Evolutionary conservation across 495 filamentous ascomycete species (phyloP).

Genomic region (Podospora pseudoanserina): DNA sequence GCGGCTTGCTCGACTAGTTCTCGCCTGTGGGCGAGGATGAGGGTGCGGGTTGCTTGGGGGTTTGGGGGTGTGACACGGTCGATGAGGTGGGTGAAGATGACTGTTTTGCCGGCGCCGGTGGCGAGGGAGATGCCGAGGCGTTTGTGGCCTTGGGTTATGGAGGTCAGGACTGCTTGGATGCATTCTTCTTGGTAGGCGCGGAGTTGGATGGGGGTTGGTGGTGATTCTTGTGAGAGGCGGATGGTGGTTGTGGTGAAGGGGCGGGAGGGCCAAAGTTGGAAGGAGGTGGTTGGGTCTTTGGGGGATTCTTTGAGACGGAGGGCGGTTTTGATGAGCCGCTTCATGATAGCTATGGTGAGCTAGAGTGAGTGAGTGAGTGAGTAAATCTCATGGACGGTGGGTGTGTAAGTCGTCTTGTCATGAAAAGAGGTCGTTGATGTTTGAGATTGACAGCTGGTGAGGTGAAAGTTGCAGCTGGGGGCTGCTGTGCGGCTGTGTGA

Average conservation of each 20-base stretch:
- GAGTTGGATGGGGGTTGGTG: slow-evolving; percentile 46
- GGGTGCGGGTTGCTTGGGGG: slow-evolving; percentile 63
- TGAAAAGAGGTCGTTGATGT: not conserved
- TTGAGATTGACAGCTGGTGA: not conserved
- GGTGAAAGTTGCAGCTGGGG: not conserved
- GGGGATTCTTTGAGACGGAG: slow-evolving; percentile 2
- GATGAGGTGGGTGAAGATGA: slow-evolving; percentile 96
- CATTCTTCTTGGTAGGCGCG: slow-evolving; percentile 84
- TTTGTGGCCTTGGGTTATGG: slow-evolving; percentile 69
- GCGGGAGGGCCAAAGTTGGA: not conserved
- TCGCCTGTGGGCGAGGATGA: slow-evolving; percentile 87
- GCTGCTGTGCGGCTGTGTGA: not conserved
- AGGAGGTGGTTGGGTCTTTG: slow-evolving; percentile 1
- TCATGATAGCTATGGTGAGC: slow-evolving; percentile 1
- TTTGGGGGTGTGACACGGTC: slow-evolving; percentile 62
- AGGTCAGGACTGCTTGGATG: slow-evolving; percentile 75
- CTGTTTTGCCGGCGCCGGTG: slow-evolving; percentile 91
- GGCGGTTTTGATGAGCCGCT: not conserved
- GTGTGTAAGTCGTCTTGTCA: not conserved
- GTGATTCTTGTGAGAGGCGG: not conserved
- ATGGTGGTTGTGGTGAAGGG: not conserved
- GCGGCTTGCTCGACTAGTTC: slow-evolving; percentile 97
- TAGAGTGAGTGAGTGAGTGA: not conserved
- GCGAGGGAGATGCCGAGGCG: slow-evolving; percentile 86
- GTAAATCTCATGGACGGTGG: too few relatives aligned